These are phyloP conservation scores for Pachysandra terminalis DNA, from an alignment of 164 flowering plant genomes.

Conservation along the genomic window DNA sequence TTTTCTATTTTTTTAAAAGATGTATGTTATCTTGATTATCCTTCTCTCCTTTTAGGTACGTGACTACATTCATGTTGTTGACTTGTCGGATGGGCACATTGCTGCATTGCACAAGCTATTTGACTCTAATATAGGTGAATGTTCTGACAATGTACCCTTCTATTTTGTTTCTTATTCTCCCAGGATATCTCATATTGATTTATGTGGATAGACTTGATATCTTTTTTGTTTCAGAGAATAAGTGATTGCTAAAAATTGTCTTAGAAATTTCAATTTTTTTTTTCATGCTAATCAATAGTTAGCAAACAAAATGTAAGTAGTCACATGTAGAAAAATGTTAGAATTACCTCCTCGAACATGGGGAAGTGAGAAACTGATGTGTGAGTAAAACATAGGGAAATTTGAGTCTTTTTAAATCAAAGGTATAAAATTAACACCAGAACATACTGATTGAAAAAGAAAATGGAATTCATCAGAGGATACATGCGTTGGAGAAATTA, in stretches of 20 bases:
- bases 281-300: neutral
- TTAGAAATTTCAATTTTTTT: too few species aligned
- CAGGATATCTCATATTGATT: neutral
- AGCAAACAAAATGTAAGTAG: neutral
- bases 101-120: constrained; percentile 73
- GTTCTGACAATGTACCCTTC: neutral
- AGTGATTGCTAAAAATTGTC: neutral
- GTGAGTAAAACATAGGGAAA: neutral
- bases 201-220: neutral
- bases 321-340: neutral
- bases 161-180: neutral
- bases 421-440: neutral
- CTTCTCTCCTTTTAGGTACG: constrained; percentile 59
- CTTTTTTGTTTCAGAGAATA: neutral
- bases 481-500: too few species aligned
- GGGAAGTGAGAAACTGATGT: neutral
- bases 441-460: neutral
- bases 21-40: neutral
- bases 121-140: constrained; percentile 61
- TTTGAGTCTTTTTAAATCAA: neutral
- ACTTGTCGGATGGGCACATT: constrained; percentile 86
- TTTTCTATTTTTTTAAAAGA: neutral
- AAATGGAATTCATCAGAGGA: too few species aligned
- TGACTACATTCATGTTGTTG: constrained; percentile 94
- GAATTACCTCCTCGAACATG: too few species aligned